Percentiles rank a stretch among this genome's conserved stretches.
These are phyloP conservation scores for Russula olivacea DNA, from an alignment of 768 basidiomycete genomes.

Conservation along the genomic window DNA sequence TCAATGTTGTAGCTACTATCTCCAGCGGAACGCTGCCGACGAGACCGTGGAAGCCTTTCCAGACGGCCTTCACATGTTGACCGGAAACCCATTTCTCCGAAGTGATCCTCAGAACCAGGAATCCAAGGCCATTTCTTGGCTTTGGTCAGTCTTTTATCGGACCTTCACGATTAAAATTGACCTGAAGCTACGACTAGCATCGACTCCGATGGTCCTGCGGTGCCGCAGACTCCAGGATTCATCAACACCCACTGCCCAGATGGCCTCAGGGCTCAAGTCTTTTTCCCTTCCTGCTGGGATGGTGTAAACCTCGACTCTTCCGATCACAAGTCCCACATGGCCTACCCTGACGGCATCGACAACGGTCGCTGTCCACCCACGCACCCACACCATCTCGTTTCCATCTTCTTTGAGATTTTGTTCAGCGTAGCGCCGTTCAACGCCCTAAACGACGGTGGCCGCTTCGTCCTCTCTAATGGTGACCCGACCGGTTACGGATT, in stretches of 20 bases:
- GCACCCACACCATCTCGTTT: conserved; percentile 36
- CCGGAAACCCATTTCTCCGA: conserved; percentile 29
- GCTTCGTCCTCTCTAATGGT: conserved; percentile 38
- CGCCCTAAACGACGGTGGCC: conserved; percentile 29
- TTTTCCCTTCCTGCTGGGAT: conserved; percentile 38
- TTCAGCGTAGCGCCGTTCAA: conserved; percentile 31
- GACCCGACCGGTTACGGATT: conserved; percentile 42
- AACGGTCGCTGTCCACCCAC: conserved; percentile 5
- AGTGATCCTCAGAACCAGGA: conserved; percentile 24
- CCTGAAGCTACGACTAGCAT: conserved; percentile 1
- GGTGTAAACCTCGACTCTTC: conserved; percentile 36
- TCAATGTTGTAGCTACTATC: conserved; percentile 19
- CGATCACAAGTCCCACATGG: conserved; percentile 38
- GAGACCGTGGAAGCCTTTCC: conserved; percentile 23
- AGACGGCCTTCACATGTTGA: conserved; percentile 27
- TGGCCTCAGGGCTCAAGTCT: conserved; percentile 31
- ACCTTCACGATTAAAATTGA: background rate
- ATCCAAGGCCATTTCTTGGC: conserved; percentile 27
- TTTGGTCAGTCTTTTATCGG: conserved; percentile 24
- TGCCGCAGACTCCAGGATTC: conserved; percentile 20
- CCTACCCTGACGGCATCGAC: conserved; percentile 27
- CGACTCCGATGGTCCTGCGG: background rate
- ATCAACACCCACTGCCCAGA: conserved; percentile 26
- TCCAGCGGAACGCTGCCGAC: conserved; percentile 1
- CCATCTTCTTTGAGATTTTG: conserved; percentile 39